Conservation (phyloP, 495 filamentous ascomycete species). For the Aeminium ludgeri region DNA sequence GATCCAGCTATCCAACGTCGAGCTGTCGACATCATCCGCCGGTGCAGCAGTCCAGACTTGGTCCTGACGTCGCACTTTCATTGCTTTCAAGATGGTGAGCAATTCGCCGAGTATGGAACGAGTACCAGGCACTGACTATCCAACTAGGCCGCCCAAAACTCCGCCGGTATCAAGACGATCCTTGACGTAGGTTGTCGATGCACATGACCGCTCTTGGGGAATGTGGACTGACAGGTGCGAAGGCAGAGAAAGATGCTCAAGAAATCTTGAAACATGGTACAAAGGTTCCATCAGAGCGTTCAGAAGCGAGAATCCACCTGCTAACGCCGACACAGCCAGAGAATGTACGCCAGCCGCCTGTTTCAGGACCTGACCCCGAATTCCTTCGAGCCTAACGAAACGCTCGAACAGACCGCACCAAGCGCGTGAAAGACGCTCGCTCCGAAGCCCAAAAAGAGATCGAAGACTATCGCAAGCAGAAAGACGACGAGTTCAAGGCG, state of each 20-base stretch:
- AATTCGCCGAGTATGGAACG: background rate
- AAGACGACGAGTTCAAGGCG: slow-evolving; percentile 88
- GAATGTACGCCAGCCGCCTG: slow-evolving; percentile 40
- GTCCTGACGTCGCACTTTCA: too few species aligned
- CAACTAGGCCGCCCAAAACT: slow-evolving; percentile 85
- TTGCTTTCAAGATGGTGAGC: too few species aligned
- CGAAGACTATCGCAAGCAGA: slow-evolving; percentile 76
- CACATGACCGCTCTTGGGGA: too few species aligned
- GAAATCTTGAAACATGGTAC: too few species aligned
- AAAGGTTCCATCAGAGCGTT: too few species aligned
- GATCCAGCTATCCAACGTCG: too few species aligned
- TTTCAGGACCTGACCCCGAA: too few species aligned
- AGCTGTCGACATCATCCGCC: too few species aligned
- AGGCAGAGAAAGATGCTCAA: slow-evolving; percentile 97
- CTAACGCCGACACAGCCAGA: slow-evolving; percentile 40
- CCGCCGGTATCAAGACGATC: slow-evolving; percentile 90
- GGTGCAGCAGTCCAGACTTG: too few species aligned
- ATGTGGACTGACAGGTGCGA: slow-evolving; percentile 21
- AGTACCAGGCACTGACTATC: background rate
- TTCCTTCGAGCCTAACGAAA: background rate
- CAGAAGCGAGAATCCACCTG: slow-evolving; percentile 34
- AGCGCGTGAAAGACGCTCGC: slow-evolving; percentile 88
- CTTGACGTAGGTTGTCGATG: slow-evolving; percentile 56
- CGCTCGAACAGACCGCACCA: slow-evolving; percentile 60
- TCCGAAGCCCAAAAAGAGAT: slow-evolving; percentile 95